Conservation (phyloP, 2,329 filamentous ascomycete genomes). For the Mollisiaceae sp. region DNA sequence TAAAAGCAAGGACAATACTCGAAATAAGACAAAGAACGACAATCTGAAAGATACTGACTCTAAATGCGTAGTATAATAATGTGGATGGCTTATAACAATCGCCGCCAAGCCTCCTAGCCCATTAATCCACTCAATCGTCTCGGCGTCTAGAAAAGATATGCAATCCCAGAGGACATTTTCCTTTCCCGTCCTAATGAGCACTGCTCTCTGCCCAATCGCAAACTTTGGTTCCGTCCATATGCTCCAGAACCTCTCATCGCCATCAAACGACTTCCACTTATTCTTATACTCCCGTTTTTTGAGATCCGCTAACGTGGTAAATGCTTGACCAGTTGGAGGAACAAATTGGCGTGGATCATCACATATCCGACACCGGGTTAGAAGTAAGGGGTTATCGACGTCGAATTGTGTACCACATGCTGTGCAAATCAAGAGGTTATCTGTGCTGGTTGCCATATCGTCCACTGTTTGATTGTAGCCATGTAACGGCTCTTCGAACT, state of each 20-base stretch:
- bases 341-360: conserved; percentile 76
- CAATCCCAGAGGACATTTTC: conserved; percentile 85
- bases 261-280: conserved; percentile 53
- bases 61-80: conserved; percentile 79
- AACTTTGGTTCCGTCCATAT: conserved; percentile 62
- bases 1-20: not conserved
- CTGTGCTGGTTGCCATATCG: conserved; percentile 28
- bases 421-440: conserved; percentile 61
- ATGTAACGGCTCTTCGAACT: conserved; percentile 32
- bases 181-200: conserved; percentile 66
- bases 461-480: conserved; percentile 26
- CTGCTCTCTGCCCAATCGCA: conserved; percentile 76
- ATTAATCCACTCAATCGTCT: conserved; percentile 63
- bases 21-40: not conserved
- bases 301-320: conserved; percentile 62
- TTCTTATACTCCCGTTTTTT: conserved; percentile 54
- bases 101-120: conserved; percentile 68
- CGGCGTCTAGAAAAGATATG: conserved; percentile 69
- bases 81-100: conserved; percentile 80
- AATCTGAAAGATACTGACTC: conserved; percentile 44
- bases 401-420: conserved; percentile 76
- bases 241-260: conserved; percentile 52
- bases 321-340: conserved; percentile 66
- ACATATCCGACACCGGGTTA: conserved; percentile 70
- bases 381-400: conserved; percentile 50